Percentiles rank a stretch among this genome's conserved stretches.
phyloP scores from a whole-genome alignment of 768 basidiomycete genomes.

The Favolaschia claudopus region DNA sequence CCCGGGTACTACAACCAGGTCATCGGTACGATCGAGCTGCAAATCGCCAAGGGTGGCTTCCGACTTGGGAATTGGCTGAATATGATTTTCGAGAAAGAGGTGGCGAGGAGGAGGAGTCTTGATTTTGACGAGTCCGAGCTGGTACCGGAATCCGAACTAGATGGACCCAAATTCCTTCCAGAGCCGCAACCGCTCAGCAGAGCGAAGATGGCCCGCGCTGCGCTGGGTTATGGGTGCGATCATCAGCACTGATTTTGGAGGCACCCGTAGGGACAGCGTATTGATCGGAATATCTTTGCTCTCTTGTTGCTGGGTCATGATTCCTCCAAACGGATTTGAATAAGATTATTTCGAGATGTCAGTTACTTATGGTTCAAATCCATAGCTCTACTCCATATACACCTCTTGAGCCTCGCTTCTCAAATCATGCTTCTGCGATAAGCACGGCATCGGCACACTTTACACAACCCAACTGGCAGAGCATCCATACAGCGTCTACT shows the following conservation, averaged over 20 bases:
- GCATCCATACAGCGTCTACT: too few species aligned
- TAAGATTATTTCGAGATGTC: too few species aligned
- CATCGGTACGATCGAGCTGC: conserved; percentile 34
- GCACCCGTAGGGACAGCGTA: too few species aligned
- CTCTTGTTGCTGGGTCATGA: too few species aligned
- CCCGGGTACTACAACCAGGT: conserved; percentile 25
- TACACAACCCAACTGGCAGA: too few species aligned
- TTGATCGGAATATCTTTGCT: too few species aligned
- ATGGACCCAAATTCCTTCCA: conserved; percentile 10
- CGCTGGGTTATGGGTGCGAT: conserved; percentile 7
- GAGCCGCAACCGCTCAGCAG: not conserved
- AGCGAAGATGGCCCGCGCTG: conserved; percentile 8
- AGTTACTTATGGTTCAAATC: too few species aligned
- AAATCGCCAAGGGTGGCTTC: conserved; percentile 39
- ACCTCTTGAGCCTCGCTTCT: too few species aligned
- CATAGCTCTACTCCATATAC: too few species aligned
- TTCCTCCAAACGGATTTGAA: too few species aligned
- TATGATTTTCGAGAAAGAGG: conserved; percentile 34
- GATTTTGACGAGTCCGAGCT: not conserved
- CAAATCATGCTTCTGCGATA: too few species aligned
- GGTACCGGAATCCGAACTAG: conserved; percentile 1
- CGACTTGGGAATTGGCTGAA: conserved; percentile 45
- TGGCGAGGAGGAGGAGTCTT: conserved; percentile 17
- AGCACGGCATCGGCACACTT: too few species aligned
- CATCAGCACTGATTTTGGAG: conserved; percentile 10